phyloP scores from a whole-genome alignment of 192 early-diverging fungal species.

The Entomortierella lignicola region DNA sequence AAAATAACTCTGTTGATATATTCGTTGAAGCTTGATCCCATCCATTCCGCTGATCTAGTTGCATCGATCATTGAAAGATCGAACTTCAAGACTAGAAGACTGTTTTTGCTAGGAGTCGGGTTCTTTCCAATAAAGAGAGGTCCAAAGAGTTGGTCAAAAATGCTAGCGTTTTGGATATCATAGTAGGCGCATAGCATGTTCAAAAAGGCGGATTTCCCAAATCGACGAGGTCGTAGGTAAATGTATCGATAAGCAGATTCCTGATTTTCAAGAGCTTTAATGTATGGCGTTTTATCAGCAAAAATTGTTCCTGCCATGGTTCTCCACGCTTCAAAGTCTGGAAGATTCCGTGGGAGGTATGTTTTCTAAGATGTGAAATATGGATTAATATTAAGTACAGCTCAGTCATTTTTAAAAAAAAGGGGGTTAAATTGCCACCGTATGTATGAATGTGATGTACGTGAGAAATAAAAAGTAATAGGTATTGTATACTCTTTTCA shows the following conservation, averaged over 20 bases:
- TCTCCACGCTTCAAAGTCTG: constrained; percentile 38
- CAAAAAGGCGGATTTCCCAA: constrained; percentile 50
- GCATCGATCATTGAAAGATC: constrained; percentile 44
- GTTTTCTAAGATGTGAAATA: too few relatives aligned
- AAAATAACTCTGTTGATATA: constrained; percentile 22
- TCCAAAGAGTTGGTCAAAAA: constrained; percentile 48
- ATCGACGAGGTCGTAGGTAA: constrained; percentile 37
- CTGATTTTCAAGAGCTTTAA: constrained; percentile 38
- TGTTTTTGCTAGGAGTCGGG: constrained; percentile 40
- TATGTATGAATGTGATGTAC: too few relatives aligned
- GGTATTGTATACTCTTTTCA: too few relatives aligned
- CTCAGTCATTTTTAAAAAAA: too few relatives aligned
- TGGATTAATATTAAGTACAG: too few relatives aligned
- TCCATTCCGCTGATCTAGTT: constrained; percentile 9
- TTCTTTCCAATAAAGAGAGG: constrained; percentile 54
- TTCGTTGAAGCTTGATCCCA: constrained; percentile 20
- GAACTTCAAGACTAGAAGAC: constrained; percentile 49
- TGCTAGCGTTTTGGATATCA: constrained; percentile 38
- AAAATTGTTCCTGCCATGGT: constrained; percentile 35
- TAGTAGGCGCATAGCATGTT: constrained; percentile 49
- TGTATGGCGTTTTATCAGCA: constrained; percentile 47
- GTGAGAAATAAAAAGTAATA: too few relatives aligned
- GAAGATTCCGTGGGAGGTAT: constrained; percentile 28
- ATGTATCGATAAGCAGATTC: constrained; percentile 29
- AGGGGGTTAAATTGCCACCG: too few relatives aligned